Conservation (phyloP, 108 stramenopile genomes). For the Discostella pseudostelligera region DNA sequence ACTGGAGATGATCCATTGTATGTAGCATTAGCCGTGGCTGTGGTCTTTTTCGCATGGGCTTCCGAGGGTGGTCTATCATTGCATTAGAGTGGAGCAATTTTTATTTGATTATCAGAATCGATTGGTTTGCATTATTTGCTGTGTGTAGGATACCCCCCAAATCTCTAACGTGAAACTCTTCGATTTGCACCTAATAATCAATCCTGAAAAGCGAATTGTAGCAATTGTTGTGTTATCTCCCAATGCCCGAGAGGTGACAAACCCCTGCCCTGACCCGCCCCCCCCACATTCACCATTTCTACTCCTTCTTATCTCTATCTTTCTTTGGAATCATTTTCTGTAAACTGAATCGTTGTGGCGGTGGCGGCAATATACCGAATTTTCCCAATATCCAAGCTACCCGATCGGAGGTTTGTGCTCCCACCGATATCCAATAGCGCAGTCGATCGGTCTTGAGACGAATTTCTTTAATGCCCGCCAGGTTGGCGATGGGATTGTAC, state of each 20-base stretch:
- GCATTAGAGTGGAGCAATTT: conserved; percentile 27
- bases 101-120: too few relatives aligned
- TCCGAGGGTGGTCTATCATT: conserved; percentile 45
- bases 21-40: conserved; percentile 64
- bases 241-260: too few relatives aligned
- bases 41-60: conserved; percentile 71
- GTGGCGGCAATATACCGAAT: conserved; percentile 87
- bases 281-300: conserved; percentile 14
- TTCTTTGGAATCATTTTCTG: conserved; percentile 63
- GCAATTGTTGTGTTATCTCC: too few relatives aligned
- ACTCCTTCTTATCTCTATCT: conserved; percentile 43
- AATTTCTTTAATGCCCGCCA: conserved; percentile 94
- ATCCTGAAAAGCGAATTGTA: too few relatives aligned
- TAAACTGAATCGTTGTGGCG: conserved; percentile 62
- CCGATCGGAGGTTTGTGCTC: conserved; percentile 94
- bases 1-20: conserved; percentile 83
- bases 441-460: conserved; percentile 91
- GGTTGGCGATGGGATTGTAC: conserved; percentile 95
- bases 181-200: too few relatives aligned
- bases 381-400: conserved; percentile 96
- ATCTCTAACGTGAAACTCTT: too few relatives aligned
- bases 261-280: too few relatives aligned
- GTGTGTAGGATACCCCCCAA: too few relatives aligned
- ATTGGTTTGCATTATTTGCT: not conserved
- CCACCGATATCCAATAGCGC: conserved; percentile 93